Evolutionary conservation across 441 rosid genomes (phyloP).

Genomic region (Rhodomyrtus psidioides): DNA sequence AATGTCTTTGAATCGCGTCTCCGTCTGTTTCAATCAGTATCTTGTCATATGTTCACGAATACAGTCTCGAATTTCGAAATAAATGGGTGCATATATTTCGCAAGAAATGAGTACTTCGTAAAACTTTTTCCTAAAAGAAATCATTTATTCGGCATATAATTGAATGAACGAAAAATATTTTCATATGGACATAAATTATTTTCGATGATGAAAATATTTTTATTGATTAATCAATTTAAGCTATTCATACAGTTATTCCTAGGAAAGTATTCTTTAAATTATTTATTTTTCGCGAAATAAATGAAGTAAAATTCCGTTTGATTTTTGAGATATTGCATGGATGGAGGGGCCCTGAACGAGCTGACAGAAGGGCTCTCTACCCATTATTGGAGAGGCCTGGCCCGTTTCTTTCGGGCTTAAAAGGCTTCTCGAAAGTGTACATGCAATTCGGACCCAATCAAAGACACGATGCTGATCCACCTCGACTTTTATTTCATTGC

Average conservation of each 20-base stretch:
- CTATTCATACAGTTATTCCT: accelerated
- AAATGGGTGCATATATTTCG: neutral
- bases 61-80: neutral
- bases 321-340: neutral
- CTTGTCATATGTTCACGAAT: too few relatives aligned
- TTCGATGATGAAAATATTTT: too few relatives aligned
- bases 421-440: neutral
- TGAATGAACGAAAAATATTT: too few relatives aligned
- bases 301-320: too few relatives aligned
- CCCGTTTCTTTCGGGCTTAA: neutral
- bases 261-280: too few relatives aligned
- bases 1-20: too few relatives aligned
- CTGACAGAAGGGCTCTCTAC: neutral
- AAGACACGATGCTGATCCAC: neutral
- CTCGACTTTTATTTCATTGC: neutral
- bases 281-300: too few relatives aligned
- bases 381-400: neutral
- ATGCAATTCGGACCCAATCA: neutral
- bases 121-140: accelerated
- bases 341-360: too few relatives aligned
- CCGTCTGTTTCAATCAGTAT: neutral
- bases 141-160: too few relatives aligned
- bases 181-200: too few relatives aligned
- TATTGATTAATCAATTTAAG: neutral
- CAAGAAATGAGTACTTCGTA: neutral